Evolutionary conservation across 2,329 filamentous ascomycete genomes (phyloP).

Genomic region (Myriosclerotinia scirpicola): DNA sequence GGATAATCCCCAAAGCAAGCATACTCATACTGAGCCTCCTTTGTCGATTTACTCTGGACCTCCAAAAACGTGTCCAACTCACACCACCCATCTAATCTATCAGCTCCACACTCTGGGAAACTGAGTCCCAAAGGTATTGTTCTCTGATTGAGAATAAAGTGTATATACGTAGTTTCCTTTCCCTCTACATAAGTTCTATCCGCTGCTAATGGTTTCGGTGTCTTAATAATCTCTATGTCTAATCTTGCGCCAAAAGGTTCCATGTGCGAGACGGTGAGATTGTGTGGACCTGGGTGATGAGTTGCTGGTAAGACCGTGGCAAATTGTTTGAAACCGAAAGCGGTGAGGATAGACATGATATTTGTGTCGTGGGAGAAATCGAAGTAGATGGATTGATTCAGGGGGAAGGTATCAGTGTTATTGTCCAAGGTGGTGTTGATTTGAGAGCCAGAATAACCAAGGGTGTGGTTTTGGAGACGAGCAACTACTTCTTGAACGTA

Average conservation of each 20-base stretch:
- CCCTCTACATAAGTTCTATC: constrained; percentile 51
- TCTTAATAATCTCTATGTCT: constrained; percentile 71
- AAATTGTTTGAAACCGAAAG: constrained; percentile 73
- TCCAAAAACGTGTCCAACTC: constrained; percentile 67
- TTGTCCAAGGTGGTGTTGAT: constrained; percentile 71
- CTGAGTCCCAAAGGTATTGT: constrained; percentile 68
- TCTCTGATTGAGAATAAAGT: constrained; percentile 73
- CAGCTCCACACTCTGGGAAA: constrained; percentile 61
- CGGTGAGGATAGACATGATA: constrained; percentile 67
- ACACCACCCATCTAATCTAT: constrained; percentile 73
- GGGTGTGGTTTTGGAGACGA: constrained; percentile 65
- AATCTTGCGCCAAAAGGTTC: constrained; percentile 71
- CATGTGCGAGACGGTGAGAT: constrained; percentile 65
- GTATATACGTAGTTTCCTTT: constrained; percentile 64
- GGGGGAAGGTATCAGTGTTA: constrained; percentile 67
- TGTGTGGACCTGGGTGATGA: constrained; percentile 56
- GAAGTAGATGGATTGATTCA: constrained; percentile 72
- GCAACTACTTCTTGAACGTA: constrained; percentile 73
- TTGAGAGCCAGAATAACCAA: constrained; percentile 57
- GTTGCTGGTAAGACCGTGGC: constrained; percentile 56
- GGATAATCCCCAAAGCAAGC: constrained; percentile 64
- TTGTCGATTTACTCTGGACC: constrained; percentile 59
- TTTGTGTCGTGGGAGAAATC: constrained; percentile 80
- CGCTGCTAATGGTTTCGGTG: constrained; percentile 61
- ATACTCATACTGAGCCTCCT: constrained; percentile 60